Base-by-base conservation (phyloP, 2,329 filamentous ascomycete genomes). In the Ophiocordyceps camponoti-floridani region DNA sequence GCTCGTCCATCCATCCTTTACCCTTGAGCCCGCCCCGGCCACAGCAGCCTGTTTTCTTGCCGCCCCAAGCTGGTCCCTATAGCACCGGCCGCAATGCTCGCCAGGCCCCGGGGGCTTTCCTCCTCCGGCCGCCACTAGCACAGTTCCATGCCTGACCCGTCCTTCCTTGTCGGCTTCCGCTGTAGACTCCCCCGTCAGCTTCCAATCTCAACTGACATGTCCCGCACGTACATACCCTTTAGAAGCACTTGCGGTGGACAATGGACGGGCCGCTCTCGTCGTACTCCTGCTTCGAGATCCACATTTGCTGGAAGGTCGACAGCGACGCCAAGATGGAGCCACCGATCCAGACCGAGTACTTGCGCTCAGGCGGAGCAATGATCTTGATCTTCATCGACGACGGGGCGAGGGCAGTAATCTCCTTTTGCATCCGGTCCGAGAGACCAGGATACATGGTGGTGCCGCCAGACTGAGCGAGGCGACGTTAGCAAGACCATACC, bases 311-410 rank as follows among this genome's bases (percentile, higher is more conserved):
- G 89, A 98, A 98, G 71, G 91, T 98, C 58, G 91, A 98, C 62
- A 98, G 84, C 54, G 91, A 98, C 60, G 91, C 91, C 64, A 98
- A 75, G 74, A 98, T 98, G 70, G 91, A 98, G 80, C 91, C 91
- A 91, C 91, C 91, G 69, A 98, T 98, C 91, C 91, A 98, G 78
- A 98, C 91, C 53, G 91, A 96, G 86, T 98, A 98, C 81, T 98
- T 98, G 73, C 91, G 86, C 84, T 98, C 91, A 58, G 91, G 91
- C 60, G 91, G 91, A 74, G 91, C 91, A 67, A 98, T 96, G 74
- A 98, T 96, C 85, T 96, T 96, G 80, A 98, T 89, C 86, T 96
- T 96, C 91, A 98, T 96, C 64, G 88, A 95, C 55, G 91, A 96
- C 64, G 91, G 91, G 66, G 91, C 91, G 72, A 98, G 84, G 66